Conservation (phyloP, 192 early-diverging fungal genomes). For the Lobulomyces angularis region DNA sequence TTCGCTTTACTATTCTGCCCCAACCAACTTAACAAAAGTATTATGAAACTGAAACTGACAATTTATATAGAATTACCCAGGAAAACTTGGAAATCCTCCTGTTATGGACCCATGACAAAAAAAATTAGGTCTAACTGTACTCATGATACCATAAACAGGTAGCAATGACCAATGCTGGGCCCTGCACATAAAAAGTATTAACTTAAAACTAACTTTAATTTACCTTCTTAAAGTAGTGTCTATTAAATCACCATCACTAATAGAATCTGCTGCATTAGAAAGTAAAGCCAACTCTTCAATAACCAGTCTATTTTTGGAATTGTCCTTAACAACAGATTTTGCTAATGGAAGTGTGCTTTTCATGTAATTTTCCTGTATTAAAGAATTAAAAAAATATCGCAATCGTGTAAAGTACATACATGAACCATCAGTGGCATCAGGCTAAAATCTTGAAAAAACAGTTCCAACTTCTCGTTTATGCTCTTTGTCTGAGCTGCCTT, state of each 20-base stretch:
- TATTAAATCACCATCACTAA: constrained; percentile 70
- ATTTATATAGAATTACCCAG: constrained; percentile 18
- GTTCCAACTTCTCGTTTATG: constrained; percentile 67
- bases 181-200: constrained; percentile 15
- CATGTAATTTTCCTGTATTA: constrained; percentile 73
- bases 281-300: constrained; percentile 45
- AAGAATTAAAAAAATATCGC: constrained; percentile 5
- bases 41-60: constrained; percentile 6
- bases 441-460: constrained; percentile 83
- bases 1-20: constrained; percentile 75
- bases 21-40: constrained; percentile 53
- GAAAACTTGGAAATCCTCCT: constrained; percentile 10
- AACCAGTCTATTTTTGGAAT: constrained; percentile 6
- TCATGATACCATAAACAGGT: constrained; percentile 73
- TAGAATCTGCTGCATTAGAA: constrained; percentile 72
- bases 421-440: constrained; percentile 88
- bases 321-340: constrained; percentile 13
- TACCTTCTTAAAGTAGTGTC: constrained; percentile 58
- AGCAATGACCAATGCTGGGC: constrained; percentile 84
- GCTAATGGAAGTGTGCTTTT: constrained; percentile 45
- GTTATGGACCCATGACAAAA: constrained; percentile 55
- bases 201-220: constrained; percentile 10
- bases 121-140: constrained; percentile 74
- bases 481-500: constrained; percentile 28
- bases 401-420: constrained; percentile 22